These are phyloP conservation scores for Trametes villosa DNA, from an alignment of 768 basidiomycete species.

Conservation along the genomic window DNA sequence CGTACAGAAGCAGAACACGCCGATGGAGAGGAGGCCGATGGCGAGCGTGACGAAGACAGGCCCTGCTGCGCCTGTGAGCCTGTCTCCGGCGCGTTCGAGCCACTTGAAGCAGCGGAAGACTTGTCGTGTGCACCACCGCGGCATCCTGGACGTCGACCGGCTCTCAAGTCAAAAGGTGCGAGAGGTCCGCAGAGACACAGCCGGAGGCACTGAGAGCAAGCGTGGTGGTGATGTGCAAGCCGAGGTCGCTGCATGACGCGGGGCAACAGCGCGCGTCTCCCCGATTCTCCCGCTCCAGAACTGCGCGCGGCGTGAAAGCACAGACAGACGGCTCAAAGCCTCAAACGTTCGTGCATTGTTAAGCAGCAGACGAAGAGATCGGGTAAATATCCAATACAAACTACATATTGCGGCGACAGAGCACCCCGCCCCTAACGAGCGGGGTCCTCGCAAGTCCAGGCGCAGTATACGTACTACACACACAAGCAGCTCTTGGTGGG, in stretches of 20 bases:
- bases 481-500: slow-evolving; percentile 8
- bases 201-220: too few relatives aligned
- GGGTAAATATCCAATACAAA: slow-evolving; percentile 25
- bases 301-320: too few relatives aligned
- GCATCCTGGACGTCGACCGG: not conserved
- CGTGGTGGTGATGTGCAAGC: not conserved
- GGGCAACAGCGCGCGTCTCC: too few relatives aligned
- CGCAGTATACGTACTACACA: slow-evolving; percentile 17
- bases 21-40: slow-evolving; percentile 66
- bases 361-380: not conserved
- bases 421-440: slow-evolving; percentile 26
- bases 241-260: not conserved
- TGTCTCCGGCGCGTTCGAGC: slow-evolving; percentile 76
- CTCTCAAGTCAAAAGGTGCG: not conserved
- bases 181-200: not conserved
- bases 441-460: slow-evolving; percentile 1
- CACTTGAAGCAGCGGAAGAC: slow-evolving; percentile 66
- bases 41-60: slow-evolving; percentile 90
- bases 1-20: slow-evolving; percentile 83
- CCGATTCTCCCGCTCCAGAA: too few relatives aligned
- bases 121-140: slow-evolving; percentile 28
- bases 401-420: slow-evolving; percentile 20
- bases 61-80: slow-evolving; percentile 87
- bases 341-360: not conserved
- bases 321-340: too few relatives aligned